Conservation (phyloP, 306 rosid species). For the Adenanthera pavonina region DNA sequence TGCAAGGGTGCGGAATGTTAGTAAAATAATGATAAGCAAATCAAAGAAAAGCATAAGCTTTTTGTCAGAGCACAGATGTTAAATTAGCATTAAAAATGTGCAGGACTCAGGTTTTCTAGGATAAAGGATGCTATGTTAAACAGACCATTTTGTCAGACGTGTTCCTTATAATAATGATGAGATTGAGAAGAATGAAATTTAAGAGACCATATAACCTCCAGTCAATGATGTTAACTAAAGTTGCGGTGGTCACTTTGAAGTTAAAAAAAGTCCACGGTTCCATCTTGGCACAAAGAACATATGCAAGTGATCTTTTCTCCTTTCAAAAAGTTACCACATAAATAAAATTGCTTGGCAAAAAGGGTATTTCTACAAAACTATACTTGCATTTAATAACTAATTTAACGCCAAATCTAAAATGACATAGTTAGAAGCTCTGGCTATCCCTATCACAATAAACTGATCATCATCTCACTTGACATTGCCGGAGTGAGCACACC, state of each 20-base stretch:
- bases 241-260: background rate
- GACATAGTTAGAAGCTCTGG: constrained; percentile 10
- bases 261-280: background rate
- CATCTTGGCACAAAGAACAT: background rate
- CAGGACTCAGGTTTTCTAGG: background rate
- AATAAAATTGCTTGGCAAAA: background rate
- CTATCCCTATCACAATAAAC: constrained; percentile 13
- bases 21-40: constrained; percentile 14
- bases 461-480: constrained; percentile 56
- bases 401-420: constrained; percentile 8
- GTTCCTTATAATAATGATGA: too few relatives aligned
- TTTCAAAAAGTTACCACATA: background rate
- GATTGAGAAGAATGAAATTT: background rate
- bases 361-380: background rate
- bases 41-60: background rate
- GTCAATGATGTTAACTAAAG: background rate
- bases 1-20: constrained; percentile 39
- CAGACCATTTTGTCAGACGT: background rate
- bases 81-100: background rate
- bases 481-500: constrained; percentile 86
- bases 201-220: background rate
- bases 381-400: background rate
- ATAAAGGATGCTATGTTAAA: background rate
- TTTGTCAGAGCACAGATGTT: background rate
- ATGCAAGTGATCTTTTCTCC: background rate